Evolutionary conservation across 495 filamentous ascomycete species (phyloP), one percentile per base, ranked within the genome.

Genomic region (Talaromyces thailandensis): DNA sequence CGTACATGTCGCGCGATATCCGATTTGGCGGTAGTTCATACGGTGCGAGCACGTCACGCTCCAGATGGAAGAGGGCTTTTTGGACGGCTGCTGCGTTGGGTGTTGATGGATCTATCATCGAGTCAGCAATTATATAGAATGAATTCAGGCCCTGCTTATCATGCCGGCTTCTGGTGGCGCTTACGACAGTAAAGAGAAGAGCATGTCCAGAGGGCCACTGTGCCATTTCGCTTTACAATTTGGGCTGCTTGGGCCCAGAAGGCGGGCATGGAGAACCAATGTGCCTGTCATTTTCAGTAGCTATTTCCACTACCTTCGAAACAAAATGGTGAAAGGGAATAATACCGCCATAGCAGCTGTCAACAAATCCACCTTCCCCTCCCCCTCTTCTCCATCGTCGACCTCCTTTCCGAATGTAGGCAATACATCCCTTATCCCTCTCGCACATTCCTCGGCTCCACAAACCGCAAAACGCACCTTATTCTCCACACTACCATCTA

Each of bases 251-350:
- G 64, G 2, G 57, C 53, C 75, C 79, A 86, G 71, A 86, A 86
- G 7, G 65, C 58, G 6, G 75, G 63, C 75, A 84, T 78, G 59
- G 81, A 72, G 73, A 85, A 83, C 82, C 82, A 85, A 66, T 85
- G 83, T 7, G 79, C 80, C 75, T 79, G 31, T 56, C 3, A 29
- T 29, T 6, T 3, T 29, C 28, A 29, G 6, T 29, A 29, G 28
- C 28, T 29, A 29, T 29, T 29, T 29, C 6, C 6, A n/a, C n/a
- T n/a, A n/a, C n/a, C n/a, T n/a, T n/a, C n/a, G n/a, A n/a, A n/a
- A 28, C 2, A 28, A 6, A 6, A 28, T 28, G 31, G 35, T 61
- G 14, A 24, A 25, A 14, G 23, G 4, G 4, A 29, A 57, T 21
- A 68, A 32, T 62, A 78, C 77, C 3, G 79, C 76, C 63, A 71